Base-by-base conservation (phyloP, 2,329 filamentous ascomycete genomes). In the Alternaria sp. region DNA sequence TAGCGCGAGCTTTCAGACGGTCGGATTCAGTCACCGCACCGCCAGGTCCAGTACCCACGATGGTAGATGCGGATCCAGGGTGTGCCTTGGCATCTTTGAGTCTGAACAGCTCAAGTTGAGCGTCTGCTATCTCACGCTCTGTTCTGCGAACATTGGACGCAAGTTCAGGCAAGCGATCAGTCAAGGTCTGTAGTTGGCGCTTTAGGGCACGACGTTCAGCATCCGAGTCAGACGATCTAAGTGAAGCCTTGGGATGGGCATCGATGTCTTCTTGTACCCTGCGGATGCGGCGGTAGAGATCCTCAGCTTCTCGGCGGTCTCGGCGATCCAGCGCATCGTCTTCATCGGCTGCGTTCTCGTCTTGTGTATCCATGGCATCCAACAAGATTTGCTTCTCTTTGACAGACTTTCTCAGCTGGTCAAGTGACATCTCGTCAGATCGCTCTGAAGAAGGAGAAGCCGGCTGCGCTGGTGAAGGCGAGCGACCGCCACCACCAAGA, bases 241-340 rank as follows among this genome's bases (percentile, higher is more conserved):
- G 43, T 7, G 87, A 88, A 24, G 92, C 87, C 78, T 95, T 92
- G 1, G 95, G 94, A 75, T 99, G 93, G 22, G 86, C 86, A 75
- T 98, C 94, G 67, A 99, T 97, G 68, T 99, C 95, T 71, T 96
- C 93, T 75, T 99, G 95, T 41, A 97, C 86, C 44, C 93, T 89
- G 62, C 95, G 88, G 73, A 99, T 94, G 47, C 95, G 91, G 51
- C 93, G 90, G 81, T 97, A 98, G 9, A 99, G 85, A 72, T 97
- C 94, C 65, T 99, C 95, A 1, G 93, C 93, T 75, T 98, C 95
- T 53, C 92, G 91, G 56, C 93, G 88, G 77, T 99, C 95, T 63
- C 93, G 88, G 53, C 94, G 88, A 76, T 99, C 95, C 43, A 98
- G 86, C 18, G 91, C 89, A 69, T 97, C 94, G 66, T 99, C 94